Evolutionary conservation across 2,329 filamentous ascomycete species (phyloP).

Genomic region (Verticillium albo-atrum): DNA sequence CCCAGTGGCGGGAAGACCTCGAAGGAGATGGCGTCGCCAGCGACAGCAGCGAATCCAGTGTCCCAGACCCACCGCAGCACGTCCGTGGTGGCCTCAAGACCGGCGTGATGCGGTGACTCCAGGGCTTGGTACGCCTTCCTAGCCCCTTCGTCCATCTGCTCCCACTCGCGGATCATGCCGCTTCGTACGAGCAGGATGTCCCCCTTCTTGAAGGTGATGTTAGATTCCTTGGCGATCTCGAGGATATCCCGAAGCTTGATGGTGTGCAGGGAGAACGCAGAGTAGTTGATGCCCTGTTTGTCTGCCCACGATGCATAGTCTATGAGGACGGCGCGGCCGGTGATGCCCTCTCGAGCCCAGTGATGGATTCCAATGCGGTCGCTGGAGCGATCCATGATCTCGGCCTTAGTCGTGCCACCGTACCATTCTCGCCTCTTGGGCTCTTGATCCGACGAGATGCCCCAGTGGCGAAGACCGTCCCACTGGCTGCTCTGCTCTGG

Average conservation of each 20-base stretch:
- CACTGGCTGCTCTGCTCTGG: conserved; percentile 32
- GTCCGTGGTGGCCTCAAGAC: conserved; percentile 29
- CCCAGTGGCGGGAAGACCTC: conserved; percentile 31
- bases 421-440: conserved; percentile 16
- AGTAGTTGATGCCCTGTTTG: conserved; percentile 42
- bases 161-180: conserved; percentile 25
- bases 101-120: conserved; percentile 25
- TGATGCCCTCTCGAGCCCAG: conserved; percentile 42
- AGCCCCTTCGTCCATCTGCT: conserved; percentile 17
- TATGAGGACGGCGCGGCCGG: conserved; percentile 44
- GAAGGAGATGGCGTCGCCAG: conserved; percentile 35
- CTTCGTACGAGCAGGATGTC: conserved; percentile 47
- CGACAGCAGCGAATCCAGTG: conserved; percentile 37
- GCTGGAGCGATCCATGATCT: conserved; percentile 33
- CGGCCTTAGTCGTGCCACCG: conserved; percentile 33
- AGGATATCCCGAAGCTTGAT: conserved; percentile 30
- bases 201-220: conserved; percentile 40
- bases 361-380: conserved; percentile 43
- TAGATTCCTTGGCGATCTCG: conserved; percentile 28
- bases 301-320: conserved; percentile 49
- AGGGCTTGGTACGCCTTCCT: conserved; percentile 21
- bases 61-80: conserved; percentile 41
- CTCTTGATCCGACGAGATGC: conserved; percentile 15
- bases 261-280: conserved; percentile 45
- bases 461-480: conserved; percentile 31